These are phyloP conservation scores for Talaromyces proteolyticus DNA, from an alignment of 495 filamentous ascomycete genomes.

Conservation along the genomic window DNA sequence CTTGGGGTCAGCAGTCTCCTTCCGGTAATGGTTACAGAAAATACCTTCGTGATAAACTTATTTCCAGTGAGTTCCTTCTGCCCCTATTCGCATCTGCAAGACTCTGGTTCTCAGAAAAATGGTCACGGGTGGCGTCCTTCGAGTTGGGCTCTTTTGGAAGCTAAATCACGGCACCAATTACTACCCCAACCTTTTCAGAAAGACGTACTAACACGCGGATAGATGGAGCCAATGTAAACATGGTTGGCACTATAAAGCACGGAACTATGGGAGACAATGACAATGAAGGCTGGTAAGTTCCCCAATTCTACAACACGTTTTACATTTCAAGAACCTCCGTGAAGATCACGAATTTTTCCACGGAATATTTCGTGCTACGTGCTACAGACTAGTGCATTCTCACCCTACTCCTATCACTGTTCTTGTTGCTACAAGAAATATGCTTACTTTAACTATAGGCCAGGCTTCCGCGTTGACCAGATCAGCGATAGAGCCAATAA, in stretches of 20 bases:
- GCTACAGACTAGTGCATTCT: background rate
- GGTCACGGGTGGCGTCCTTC: background rate
- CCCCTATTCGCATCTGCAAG: no score
- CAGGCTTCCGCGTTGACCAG: slow-evolving; percentile 1
- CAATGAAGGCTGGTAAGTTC: no score
- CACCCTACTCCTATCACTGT: no score
- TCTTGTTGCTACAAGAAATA: no score
- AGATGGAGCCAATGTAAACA: slow-evolving; percentile 1
- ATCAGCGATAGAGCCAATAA: background rate
- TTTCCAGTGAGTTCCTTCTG: no score
- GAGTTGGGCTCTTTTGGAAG: no score
- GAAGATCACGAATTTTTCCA: no score
- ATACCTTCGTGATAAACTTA: no score
- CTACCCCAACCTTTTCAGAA: background rate
- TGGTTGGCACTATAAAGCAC: background rate
- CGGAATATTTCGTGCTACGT: background rate
- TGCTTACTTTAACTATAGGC: no score
- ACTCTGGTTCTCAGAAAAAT: no score
- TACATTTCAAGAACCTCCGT: background rate
- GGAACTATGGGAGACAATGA: background rate
- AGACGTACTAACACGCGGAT: background rate
- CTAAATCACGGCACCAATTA: no score
- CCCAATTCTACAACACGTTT: no score
- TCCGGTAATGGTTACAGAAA: background rate
- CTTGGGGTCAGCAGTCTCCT: slow-evolving; percentile 1